A percentile compares a stretch with the other conserved stretches of the same genome.
Evolutionary conservation across 1,284 basidiomycete species (phyloP).

Genomic region (Trametes polyzona): DNA sequence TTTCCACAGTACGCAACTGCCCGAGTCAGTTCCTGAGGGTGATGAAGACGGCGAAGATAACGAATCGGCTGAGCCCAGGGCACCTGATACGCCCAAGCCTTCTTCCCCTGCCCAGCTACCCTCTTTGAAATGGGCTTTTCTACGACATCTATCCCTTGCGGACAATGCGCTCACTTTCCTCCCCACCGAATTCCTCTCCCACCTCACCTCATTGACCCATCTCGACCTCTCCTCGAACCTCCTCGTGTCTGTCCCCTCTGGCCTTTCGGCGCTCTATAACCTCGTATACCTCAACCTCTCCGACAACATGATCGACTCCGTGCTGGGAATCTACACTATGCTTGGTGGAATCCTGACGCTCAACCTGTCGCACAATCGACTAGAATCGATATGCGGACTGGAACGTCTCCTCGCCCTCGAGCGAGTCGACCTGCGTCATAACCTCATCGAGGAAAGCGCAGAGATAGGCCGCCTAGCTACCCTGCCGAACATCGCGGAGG

Average conservation of each 20-base stretch:
- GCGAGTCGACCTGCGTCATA: constrained; percentile 86
- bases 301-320: constrained; percentile 96
- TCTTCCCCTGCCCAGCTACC: constrained; percentile 48
- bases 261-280: constrained; percentile 74
- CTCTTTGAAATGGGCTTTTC: constrained; percentile 74
- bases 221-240: constrained; percentile 92
- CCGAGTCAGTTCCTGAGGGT: constrained; percentile 64
- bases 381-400: constrained; percentile 92
- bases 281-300: constrained; percentile 88
- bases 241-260: constrained; percentile 82
- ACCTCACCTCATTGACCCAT: constrained; percentile 79
- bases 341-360: constrained; percentile 80
- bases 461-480: constrained; percentile 87
- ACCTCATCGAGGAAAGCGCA: constrained; percentile 80
- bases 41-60: constrained; percentile 41
- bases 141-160: constrained; percentile 79
- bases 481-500: constrained; percentile 75
- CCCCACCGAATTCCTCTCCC: constrained; percentile 71
- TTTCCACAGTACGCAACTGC: constrained; percentile 56
- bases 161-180: constrained; percentile 87
- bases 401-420: constrained; percentile 86
- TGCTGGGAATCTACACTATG: constrained; percentile 83
- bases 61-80: constrained; percentile 29
- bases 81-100: constrained; percentile 31
- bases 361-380: constrained; percentile 84